Conservation (phyloP, 2,329 filamentous ascomycete genomes). For the Aspergillus eucalypticola region DNA sequence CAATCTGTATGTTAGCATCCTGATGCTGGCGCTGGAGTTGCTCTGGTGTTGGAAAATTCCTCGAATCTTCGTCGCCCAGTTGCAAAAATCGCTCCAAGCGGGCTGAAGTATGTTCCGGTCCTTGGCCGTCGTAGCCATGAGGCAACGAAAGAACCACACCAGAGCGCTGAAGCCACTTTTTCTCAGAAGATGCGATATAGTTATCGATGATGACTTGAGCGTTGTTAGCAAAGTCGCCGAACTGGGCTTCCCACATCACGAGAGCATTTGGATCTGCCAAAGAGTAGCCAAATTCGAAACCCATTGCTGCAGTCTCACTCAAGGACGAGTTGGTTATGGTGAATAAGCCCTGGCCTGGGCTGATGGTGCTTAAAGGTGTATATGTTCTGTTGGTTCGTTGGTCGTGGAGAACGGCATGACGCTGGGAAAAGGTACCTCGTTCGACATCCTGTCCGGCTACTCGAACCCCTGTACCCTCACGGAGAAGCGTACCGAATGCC, state of each 20-base stretch:
- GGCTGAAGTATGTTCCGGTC: conserved; percentile 95
- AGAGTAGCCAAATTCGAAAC: conserved; percentile 98
- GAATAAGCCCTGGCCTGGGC: conserved; percentile 89
- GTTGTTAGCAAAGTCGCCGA: conserved; percentile 99
- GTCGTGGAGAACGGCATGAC: conserved; percentile 95
- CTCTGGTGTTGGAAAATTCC: conserved; percentile 81
- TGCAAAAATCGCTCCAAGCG: conserved; percentile 97
- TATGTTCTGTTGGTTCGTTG: conserved; percentile 92
- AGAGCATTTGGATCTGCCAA: conserved; percentile 94
- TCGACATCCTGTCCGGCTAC: conserved; percentile 98
- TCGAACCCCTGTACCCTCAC: conserved; percentile 93
- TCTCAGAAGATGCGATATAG: conserved; percentile 95
- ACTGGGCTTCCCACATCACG: conserved; percentile 99
- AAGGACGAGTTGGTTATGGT: conserved; percentile 95
- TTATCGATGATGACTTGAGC: conserved; percentile 99
- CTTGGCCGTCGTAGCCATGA: conserved; percentile 97
- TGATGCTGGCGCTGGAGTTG: conserved; percentile 97
- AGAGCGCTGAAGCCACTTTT: conserved; percentile 98
- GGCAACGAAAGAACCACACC: conserved; percentile 94
- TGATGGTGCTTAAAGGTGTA: conserved; percentile 85
- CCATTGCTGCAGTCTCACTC: conserved; percentile 72
- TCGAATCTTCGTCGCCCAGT: conserved; percentile 94
- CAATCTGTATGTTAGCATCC: conserved; percentile 99
- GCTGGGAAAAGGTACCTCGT: conserved; percentile 98
- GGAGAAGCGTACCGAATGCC: conserved; percentile 86